These are phyloP conservation scores for Nakazawaea peltata DNA, from an alignment of 805 yeast species.

Conservation along the genomic window DNA sequence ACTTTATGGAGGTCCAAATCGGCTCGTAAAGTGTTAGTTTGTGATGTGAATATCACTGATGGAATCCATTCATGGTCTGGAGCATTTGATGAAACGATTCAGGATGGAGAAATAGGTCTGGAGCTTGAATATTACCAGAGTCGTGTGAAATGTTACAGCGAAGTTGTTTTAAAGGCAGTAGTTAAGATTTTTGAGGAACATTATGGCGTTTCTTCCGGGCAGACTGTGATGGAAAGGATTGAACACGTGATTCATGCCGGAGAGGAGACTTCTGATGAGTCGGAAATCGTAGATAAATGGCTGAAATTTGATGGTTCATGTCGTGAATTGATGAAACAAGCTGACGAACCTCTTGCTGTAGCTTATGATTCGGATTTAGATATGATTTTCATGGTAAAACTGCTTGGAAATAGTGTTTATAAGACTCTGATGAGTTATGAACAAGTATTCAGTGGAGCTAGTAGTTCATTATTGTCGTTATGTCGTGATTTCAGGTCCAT, in stretches of 20 bases:
- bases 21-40: constrained; percentile 1
- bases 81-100: too few relatives aligned
- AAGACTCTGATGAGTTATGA: constrained; percentile 13
- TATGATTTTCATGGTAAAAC: constrained; percentile 25
- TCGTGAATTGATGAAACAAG: constrained; percentile 55
- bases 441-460: neutral
- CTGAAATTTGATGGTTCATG: constrained; percentile 63
- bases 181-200: constrained; percentile 42
- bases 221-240: too few relatives aligned
- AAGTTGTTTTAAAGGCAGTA: constrained; percentile 42
- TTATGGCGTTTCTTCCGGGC: too few relatives aligned
- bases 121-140: too few relatives aligned
- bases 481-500: constrained; percentile 28
- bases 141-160: too few relatives aligned
- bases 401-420: constrained; percentile 24
- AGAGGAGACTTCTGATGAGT: too few relatives aligned
- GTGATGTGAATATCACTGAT: too few relatives aligned
- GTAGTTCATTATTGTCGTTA: constrained; percentile 11
- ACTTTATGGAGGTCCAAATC: constrained; percentile 7
- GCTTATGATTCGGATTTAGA: constrained; percentile 25
- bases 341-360: constrained; percentile 52
- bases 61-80: too few relatives aligned
- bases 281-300: too few relatives aligned
- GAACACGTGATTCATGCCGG: too few relatives aligned
- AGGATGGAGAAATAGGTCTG: too few relatives aligned